Evolutionary conservation across 2,329 filamentous ascomycete genomes (phyloP), one percentile per base, ranked within the genome.

Genomic region (Trichoderma simmonsii): DNA sequence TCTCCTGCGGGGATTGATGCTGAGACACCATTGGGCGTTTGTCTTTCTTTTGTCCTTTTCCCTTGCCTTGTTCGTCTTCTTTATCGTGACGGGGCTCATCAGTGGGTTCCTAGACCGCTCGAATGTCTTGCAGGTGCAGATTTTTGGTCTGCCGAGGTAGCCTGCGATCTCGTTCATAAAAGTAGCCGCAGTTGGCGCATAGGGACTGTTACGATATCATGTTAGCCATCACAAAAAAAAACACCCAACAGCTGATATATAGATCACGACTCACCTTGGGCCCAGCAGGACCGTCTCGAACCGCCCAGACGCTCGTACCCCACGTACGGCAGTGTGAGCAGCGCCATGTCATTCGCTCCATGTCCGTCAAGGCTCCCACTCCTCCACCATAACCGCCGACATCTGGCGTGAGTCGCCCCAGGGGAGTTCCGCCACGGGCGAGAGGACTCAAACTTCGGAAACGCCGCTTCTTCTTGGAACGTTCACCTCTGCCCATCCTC

Each of bases 391-490:
- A 91, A 12, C 91, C 92, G 4, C 90, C 90, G 24, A 90, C 88
- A 76, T 97, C 95, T 1, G 94, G 95, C 1, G 95, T 98, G 12
- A 92, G 93, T 71, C 95, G 86, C 7, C 88, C 91, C 71, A 89
- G 90, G 2, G 90, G 91, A 6, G 91, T 93, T 24, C 81, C 81
- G 24, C 81, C 80, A 74, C 91, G 87, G n/a, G 88, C 92, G 24
- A 90, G 83, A 0, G 96, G 95, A 78, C 94, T 97, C 74, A 97
- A 82, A 81, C 94, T 97, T 76, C 95, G 89, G 84, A 98, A 97
- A 30, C 95, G 88, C 75, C 93, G 89, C 89, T 98, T 98, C 86
- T 97, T 97, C 87, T 97, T 98, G 77, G 92, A 96, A 60, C 95
- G 86, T 82, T 98, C 95, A 28, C 95, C 95, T 70, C 95, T 88